Evolutionary conservation across 139 green algal genomes (phyloP).

Genomic region (Volvox reticuliferus): DNA sequence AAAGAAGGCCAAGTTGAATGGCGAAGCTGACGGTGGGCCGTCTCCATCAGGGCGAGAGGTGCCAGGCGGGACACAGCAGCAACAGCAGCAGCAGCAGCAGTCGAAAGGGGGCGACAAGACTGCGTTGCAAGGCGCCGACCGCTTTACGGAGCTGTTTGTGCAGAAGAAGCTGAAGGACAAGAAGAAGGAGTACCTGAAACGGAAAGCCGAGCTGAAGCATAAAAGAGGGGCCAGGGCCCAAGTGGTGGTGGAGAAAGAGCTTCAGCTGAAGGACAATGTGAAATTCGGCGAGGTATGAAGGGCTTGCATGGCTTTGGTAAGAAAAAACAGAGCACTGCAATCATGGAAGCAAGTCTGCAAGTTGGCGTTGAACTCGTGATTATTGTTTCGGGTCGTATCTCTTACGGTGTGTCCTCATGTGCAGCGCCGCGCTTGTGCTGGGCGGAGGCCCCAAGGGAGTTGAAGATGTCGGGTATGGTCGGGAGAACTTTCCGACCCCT

Average conservation of each 20-base stretch:
- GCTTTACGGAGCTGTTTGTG: neutral
- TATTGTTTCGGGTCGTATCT: no score
- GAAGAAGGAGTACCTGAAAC: conserved; percentile 54
- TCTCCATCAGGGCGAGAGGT: conserved; percentile 11
- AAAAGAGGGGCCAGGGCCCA: neutral
- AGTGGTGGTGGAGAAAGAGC: conserved; percentile 47
- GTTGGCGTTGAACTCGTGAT: no score
- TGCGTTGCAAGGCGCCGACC: neutral
- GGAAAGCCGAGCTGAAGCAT: conserved; percentile 47
- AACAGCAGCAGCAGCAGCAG: neutral
- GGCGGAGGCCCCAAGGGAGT: no score
- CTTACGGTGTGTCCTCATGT: no score
- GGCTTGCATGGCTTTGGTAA: no score
- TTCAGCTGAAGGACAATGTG: conserved; percentile 40
- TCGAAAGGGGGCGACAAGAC: neutral
- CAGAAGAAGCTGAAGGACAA: conserved; percentile 21
- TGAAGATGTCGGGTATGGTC: no score
- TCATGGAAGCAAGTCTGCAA: no score
- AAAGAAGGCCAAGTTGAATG: no score
- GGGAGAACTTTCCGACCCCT: no score
- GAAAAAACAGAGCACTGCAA: no score
- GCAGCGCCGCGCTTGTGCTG: no score
- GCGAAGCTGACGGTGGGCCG: neutral
- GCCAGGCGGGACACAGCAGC: neutral
- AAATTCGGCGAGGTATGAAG: conserved; percentile 49